phyloP scores from a whole-genome alignment of 2,329 filamentous ascomycete species.

The Colletotrichum abscissum region DNA sequence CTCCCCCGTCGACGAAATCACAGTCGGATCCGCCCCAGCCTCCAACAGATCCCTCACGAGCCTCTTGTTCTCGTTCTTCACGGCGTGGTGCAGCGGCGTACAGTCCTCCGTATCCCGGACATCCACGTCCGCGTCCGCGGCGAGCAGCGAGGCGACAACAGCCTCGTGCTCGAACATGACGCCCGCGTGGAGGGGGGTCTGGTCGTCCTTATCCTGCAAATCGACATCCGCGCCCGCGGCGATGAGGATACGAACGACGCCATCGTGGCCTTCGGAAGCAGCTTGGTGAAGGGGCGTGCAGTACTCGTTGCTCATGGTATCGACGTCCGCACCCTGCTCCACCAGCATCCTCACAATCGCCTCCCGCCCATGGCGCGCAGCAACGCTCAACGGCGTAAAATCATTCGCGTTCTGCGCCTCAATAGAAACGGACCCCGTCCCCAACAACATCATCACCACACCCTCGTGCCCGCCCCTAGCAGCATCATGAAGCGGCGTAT shows the following conservation, averaged over 20 bases:
- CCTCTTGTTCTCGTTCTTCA: slow-evolving; percentile 35
- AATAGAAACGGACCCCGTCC: slow-evolving; percentile 33
- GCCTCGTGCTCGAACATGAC: slow-evolving; percentile 38
- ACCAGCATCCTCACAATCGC: slow-evolving; percentile 36
- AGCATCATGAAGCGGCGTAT: slow-evolving; percentile 36
- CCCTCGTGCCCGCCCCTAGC: slow-evolving; percentile 31
- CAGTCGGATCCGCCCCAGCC: slow-evolving; percentile 35
- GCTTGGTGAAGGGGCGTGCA: slow-evolving; percentile 37
- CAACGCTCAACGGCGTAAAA: slow-evolving; percentile 36
- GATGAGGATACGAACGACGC: slow-evolving; percentile 30
- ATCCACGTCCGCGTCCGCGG: slow-evolving; percentile 33
- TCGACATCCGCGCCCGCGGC: slow-evolving; percentile 38
- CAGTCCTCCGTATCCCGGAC: slow-evolving; percentile 35
- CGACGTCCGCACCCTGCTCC: slow-evolving; percentile 37
- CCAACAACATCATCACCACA: slow-evolving; percentile 33
- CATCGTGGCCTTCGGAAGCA: slow-evolving; percentile 36
- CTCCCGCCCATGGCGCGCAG: slow-evolving; percentile 35
- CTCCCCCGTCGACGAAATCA: slow-evolving; percentile 34
- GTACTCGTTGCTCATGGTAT: slow-evolving; percentile 34
- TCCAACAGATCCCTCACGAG: slow-evolving; percentile 35
- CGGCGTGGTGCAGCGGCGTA: slow-evolving; percentile 36
- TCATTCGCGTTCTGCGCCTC: slow-evolving; percentile 36
- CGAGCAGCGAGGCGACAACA: slow-evolving; percentile 30
- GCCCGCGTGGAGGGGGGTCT: slow-evolving; percentile 36
- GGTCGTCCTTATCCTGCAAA: slow-evolving; percentile 34